Conservation (phyloP, 257 asterid species). For the Ocimum tenuiflorum region DNA sequence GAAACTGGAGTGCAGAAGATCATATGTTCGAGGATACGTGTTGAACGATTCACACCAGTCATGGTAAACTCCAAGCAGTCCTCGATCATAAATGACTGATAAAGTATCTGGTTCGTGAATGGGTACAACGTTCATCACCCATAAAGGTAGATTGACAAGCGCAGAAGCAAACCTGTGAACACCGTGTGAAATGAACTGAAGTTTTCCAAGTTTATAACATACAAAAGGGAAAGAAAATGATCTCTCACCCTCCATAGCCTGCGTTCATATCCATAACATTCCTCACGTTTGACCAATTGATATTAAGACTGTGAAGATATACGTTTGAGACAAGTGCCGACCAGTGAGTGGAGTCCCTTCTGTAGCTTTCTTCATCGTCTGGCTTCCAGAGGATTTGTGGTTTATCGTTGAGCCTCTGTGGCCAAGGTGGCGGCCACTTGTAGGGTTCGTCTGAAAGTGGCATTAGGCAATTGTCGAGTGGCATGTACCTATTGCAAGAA, state of each 20-base stretch:
- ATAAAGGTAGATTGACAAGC: constrained; percentile 46
- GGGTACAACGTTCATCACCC: constrained; percentile 95
- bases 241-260: constrained; percentile 85
- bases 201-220: neutral
- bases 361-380: constrained; percentile 55
- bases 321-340: constrained; percentile 73
- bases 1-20: constrained; percentile 85
- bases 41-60: constrained; percentile 96
- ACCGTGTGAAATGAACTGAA: neutral
- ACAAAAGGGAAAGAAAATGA: neutral
- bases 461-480: constrained; percentile 66
- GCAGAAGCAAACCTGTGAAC: constrained; percentile 82
- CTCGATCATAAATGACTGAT: constrained; percentile 71
- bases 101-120: constrained; percentile 63
- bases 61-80: constrained; percentile 84
- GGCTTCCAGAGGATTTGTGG: constrained; percentile 58
- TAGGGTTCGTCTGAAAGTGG: constrained; percentile 34
- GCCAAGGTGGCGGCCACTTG: constrained; percentile 89
- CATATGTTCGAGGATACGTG: constrained; percentile 86
- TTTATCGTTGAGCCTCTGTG: constrained; percentile 57
- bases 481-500: constrained; percentile 58
- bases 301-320: constrained; percentile 55
- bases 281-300: constrained; percentile 69
- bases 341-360: constrained; percentile 73
- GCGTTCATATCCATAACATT: constrained; percentile 97